Conservation (phyloP, 164 flowering plant genomes). For the Vitis rupestris region DNA sequence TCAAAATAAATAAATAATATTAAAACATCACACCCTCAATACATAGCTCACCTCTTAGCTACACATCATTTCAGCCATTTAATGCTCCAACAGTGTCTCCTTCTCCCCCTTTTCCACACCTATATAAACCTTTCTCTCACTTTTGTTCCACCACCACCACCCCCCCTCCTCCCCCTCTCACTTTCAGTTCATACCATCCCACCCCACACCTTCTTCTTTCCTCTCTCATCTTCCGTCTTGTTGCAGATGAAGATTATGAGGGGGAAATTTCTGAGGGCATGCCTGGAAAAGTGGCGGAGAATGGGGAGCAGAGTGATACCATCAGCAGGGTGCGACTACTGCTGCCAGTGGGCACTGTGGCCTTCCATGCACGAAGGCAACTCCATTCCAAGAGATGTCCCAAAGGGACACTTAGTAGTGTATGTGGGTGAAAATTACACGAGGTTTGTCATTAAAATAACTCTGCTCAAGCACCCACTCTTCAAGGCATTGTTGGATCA, state of each 20-base stretch:
- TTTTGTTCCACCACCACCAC: conserved; percentile 12
- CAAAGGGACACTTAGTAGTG: conserved; percentile 86
- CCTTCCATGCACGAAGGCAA: conserved; percentile 35
- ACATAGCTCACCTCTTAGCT: conserved; percentile 18
- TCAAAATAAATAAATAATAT: conserved; percentile 5
- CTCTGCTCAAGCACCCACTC: conserved; percentile 66
- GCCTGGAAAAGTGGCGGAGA: conserved; percentile 52
- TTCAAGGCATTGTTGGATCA: conserved; percentile 74
- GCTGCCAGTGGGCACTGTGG: conserved; percentile 47
- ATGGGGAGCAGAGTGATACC: conserved; percentile 40
- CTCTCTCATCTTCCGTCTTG: conserved; percentile 16
- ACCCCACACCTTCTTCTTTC: background rate
- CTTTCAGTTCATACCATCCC: background rate
- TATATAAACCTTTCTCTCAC: conserved; percentile 35
- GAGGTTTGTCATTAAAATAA: conserved; percentile 71
- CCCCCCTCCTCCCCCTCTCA: conserved; percentile 4
- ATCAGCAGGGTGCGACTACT: conserved; percentile 30
- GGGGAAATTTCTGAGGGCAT: conserved; percentile 38
- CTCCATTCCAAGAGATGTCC: conserved; percentile 72
- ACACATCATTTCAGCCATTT: conserved; percentile 33
- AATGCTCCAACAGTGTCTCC: conserved; percentile 20
- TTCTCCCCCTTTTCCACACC: conserved; percentile 7
- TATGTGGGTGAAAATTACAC: conserved; percentile 68
- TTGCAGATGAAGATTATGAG: conserved; percentile 24
- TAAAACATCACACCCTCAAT: conserved; percentile 16